Conservation (phyloP, 805 yeast genomes). For the Metschnikowia gelsemii region DNA sequence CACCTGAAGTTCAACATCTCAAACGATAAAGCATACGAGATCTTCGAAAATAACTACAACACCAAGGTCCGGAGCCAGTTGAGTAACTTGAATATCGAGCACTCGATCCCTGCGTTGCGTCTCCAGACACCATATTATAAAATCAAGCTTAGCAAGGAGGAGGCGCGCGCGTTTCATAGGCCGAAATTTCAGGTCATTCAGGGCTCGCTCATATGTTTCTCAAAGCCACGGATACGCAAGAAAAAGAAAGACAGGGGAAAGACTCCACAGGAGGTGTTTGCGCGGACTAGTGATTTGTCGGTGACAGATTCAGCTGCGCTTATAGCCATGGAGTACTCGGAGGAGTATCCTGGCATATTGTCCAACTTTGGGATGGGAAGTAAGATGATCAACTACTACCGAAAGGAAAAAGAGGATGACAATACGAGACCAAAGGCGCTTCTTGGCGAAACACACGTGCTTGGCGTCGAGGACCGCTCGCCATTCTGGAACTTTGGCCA, state of each 20-base stretch:
- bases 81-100: slow-evolving; percentile 88
- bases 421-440: slow-evolving; percentile 81
- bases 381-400: slow-evolving; percentile 86
- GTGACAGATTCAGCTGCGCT: slow-evolving; percentile 79
- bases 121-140: slow-evolving; percentile 90
- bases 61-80: slow-evolving; percentile 89
- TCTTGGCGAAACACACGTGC: slow-evolving; percentile 91
- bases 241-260: slow-evolving; percentile 88
- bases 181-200: slow-evolving; percentile 74
- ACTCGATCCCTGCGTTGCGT: slow-evolving; percentile 81
- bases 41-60: slow-evolving; percentile 81
- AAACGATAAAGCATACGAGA: slow-evolving; percentile 83
- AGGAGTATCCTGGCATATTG: slow-evolving; percentile 78
- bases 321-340: slow-evolving; percentile 83
- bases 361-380: slow-evolving; percentile 96
- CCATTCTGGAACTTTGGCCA: slow-evolving; percentile 99
- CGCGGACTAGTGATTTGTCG: slow-evolving; percentile 71
- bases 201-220: slow-evolving; percentile 71
- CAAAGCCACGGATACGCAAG: slow-evolving; percentile 74
- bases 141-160: slow-evolving; percentile 65
- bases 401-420: slow-evolving; percentile 81
- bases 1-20: slow-evolving; percentile 74
- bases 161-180: slow-evolving; percentile 77
- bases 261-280: slow-evolving; percentile 70
- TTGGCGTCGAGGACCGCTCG: slow-evolving; percentile 94